These are phyloP conservation scores for Trifolium dubium DNA, from an alignment of 306 rosid species.

Conservation along the genomic window DNA sequence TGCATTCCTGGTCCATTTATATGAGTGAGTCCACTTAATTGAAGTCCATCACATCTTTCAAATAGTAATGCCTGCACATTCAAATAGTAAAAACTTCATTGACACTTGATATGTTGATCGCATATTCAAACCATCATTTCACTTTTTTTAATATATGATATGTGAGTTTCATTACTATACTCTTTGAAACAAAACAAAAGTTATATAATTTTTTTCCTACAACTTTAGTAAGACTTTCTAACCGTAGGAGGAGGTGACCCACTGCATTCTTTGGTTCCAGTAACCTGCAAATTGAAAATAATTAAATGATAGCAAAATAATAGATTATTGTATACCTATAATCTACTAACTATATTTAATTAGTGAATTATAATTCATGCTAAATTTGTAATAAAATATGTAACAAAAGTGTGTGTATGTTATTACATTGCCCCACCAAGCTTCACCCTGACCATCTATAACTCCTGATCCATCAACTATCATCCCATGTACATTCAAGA, in stretches of 20 bases:
- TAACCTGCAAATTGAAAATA: slow-evolving; percentile 27
- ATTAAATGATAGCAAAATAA: background rate
- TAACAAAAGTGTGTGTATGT: background rate
- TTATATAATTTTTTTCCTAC: no score
- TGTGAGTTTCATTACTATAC: no score
- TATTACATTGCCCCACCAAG: slow-evolving; percentile 41
- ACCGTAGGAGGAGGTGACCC: slow-evolving; percentile 24
- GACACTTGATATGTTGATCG: no score
- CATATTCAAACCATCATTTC: no score
- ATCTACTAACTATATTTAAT: background rate
- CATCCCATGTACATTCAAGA: background rate
- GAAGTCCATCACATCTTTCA: slow-evolving; percentile 38
- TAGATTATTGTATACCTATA: background rate
- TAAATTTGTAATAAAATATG: background rate
- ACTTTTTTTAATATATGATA: no score
- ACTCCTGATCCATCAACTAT: slow-evolving; percentile 38
- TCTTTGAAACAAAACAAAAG: no score
- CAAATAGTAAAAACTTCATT: no score
- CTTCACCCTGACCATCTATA: slow-evolving; percentile 40
- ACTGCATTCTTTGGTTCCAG: background rate
- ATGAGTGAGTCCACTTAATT: slow-evolving; percentile 38
- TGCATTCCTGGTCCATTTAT: slow-evolving; percentile 43
- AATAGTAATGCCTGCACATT: slow-evolving; percentile 36
- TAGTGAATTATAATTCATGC: background rate
- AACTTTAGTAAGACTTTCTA: background rate